Percentiles rank a stretch among this genome's conserved stretches.
Evolutionary conservation across 2,329 filamentous ascomycete genomes (phyloP).

Genomic region (Alternaria ethzedia): DNA sequence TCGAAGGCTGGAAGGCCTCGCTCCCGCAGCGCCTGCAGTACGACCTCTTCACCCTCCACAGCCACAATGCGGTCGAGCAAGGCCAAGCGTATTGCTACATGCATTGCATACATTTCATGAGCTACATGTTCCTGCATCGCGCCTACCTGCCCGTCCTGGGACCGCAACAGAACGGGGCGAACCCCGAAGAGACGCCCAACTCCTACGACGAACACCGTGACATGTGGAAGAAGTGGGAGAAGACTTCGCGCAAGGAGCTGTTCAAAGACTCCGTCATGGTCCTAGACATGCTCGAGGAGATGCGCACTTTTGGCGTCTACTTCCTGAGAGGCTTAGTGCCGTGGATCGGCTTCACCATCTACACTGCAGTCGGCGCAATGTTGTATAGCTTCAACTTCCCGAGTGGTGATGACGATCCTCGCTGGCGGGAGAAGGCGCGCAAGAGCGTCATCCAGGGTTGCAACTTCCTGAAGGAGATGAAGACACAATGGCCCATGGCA

Average conservation of each 20-base stretch:
- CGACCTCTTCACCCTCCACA: slow-evolving; percentile 48
- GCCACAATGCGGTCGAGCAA: slow-evolving; percentile 51
- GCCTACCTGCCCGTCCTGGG: slow-evolving; percentile 50
- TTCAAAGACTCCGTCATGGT: slow-evolving; percentile 47
- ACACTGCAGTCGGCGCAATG: slow-evolving; percentile 51
- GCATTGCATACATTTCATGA: slow-evolving; percentile 53
- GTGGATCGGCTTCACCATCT: slow-evolving; percentile 53
- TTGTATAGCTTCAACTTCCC: slow-evolving; percentile 50
- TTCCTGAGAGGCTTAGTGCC: slow-evolving; percentile 50
- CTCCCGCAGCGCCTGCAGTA: slow-evolving; percentile 47
- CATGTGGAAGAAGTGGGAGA: slow-evolving; percentile 48
- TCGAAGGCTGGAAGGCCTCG: slow-evolving; percentile 45
- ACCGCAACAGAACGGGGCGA: slow-evolving; percentile 34
- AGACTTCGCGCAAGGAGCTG: slow-evolving; percentile 43
- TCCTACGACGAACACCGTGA: slow-evolving; percentile 42
- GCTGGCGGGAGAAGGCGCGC: slow-evolving; percentile 40
- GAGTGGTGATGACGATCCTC: slow-evolving; percentile 43
- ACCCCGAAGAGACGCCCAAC: slow-evolving; percentile 38
- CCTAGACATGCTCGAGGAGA: slow-evolving; percentile 51
- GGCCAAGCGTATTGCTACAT: slow-evolving; percentile 52
- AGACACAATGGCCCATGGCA: slow-evolving; percentile 51
- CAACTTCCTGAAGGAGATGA: slow-evolving; percentile 50
- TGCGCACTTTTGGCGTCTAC: slow-evolving; percentile 50
- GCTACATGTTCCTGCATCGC: slow-evolving; percentile 51
- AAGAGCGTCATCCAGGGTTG: slow-evolving; percentile 46